Conservation (phyloP, 139 green algal species). For the Microglena sp. region DNA sequence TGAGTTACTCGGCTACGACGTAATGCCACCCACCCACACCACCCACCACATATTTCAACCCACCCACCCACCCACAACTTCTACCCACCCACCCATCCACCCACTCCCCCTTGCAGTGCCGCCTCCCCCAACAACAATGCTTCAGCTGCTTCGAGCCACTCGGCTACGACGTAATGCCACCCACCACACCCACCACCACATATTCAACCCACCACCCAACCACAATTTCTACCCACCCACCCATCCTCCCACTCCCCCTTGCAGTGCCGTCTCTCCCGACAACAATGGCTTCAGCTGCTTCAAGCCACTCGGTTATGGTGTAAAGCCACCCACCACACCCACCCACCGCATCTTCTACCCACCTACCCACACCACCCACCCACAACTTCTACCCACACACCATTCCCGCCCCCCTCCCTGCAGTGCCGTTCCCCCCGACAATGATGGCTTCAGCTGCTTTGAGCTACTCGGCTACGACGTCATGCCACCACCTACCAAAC, state of each 20-base stretch:
- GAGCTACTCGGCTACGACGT: conserved; percentile 56
- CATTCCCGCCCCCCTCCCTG: too few relatives aligned
- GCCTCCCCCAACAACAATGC: not conserved
- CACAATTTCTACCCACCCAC: not conserved
- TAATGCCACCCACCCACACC: not conserved
- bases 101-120: not conserved
- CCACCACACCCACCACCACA: not conserved
- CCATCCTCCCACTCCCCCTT: not conserved
- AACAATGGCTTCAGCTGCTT: conserved; percentile 42
- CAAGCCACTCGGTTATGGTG: too few relatives aligned
- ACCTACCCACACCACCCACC: too few relatives aligned
- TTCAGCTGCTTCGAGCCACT: not conserved
- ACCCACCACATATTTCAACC: not conserved
- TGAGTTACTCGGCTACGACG: not conserved
- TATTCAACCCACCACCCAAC: not conserved
- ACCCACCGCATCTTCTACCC: too few relatives aligned
- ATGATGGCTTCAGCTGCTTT: conserved; percentile 64
- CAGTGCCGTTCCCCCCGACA: conserved; percentile 15
- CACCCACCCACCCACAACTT: not conserved
- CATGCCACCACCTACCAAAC: too few relatives aligned
- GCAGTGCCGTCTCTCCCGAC: conserved; percentile 38
- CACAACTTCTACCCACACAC: too few relatives aligned
- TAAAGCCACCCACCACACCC: too few relatives aligned
- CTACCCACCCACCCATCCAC: not conserved
- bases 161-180: not conserved